phyloP scores from a whole-genome alignment of 139 green algal species.

The Auxenochlorella protothecoides region DNA sequence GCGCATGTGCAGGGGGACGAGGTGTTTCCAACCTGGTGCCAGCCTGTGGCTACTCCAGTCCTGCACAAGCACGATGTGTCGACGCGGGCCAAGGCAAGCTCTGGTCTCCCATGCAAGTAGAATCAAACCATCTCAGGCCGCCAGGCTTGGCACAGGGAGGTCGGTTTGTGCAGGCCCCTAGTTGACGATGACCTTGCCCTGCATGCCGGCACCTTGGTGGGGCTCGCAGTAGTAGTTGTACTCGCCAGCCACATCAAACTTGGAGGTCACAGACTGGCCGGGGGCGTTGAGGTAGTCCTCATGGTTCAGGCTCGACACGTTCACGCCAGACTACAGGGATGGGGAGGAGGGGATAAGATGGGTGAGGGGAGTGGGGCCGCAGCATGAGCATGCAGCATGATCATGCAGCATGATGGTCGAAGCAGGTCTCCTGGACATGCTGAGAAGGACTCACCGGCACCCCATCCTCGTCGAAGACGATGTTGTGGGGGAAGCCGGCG shows the following conservation, averaged over 20 bases:
- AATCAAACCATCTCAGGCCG: no score
- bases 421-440: not conserved
- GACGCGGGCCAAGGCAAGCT: no score
- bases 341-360: not conserved
- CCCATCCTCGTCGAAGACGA: constrained; percentile 92
- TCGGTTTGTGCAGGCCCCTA: no score
- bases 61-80: no score
- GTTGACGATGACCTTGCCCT: constrained; percentile 22
- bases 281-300: constrained; percentile 86
- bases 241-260: constrained; percentile 53
- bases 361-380: not conserved
- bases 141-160: no score
- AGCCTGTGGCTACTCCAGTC: no score
- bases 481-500: constrained; percentile 57
- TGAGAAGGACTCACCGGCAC: constrained; percentile 45
- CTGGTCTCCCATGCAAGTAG: no score
- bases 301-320: constrained; percentile 73
- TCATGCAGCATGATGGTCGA: no score
- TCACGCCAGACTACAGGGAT: constrained; percentile 50
- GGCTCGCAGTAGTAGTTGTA: constrained; percentile 96
- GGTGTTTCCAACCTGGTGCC: no score
- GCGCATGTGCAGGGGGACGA: no score
- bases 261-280: constrained; percentile 66
- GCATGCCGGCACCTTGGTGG: constrained; percentile 89
- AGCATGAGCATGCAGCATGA: no score